Evolutionary conservation across 2,329 filamentous ascomycete genomes (phyloP).

Genomic region (Huntiella decipiens): DNA sequence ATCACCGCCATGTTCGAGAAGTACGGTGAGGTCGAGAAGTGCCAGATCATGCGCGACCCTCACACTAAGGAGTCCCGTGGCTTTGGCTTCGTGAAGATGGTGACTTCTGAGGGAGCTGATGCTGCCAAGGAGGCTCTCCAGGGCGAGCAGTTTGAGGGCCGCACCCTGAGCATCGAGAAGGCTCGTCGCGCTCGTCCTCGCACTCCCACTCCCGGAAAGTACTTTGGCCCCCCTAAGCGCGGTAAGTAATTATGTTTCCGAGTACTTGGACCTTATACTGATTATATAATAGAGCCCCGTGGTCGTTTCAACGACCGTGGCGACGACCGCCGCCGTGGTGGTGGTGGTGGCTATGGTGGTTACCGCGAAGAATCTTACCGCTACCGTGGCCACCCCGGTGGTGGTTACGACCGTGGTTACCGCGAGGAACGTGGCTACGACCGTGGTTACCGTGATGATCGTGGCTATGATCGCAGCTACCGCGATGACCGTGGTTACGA

Average conservation of each 20-base stretch:
- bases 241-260: slow-evolving; percentile 36
- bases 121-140: slow-evolving; percentile 92
- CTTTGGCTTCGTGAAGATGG: slow-evolving; percentile 99
- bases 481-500: slow-evolving; percentile 26
- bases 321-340: slow-evolving; percentile 46
- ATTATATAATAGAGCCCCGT: slow-evolving; percentile 17
- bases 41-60: slow-evolving; percentile 98
- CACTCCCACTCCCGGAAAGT: slow-evolving; percentile 94
- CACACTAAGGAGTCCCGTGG: slow-evolving; percentile 97
- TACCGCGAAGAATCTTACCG: slow-evolving; percentile 39
- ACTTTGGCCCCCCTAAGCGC: slow-evolving; percentile 95
- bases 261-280: neutral
- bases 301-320: slow-evolving; percentile 35
- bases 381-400: slow-evolving; percentile 30
- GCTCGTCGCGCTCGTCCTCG: slow-evolving; percentile 85
- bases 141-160: slow-evolving; percentile 84
- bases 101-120: slow-evolving; percentile 83
- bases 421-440: slow-evolving; percentile 27
- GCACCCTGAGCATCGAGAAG: slow-evolving; percentile 96
- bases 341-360: slow-evolving; percentile 26
- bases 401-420: slow-evolving; percentile 32
- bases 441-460: slow-evolving; percentile 27
- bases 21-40: slow-evolving; percentile 96
- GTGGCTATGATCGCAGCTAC: slow-evolving; percentile 22
- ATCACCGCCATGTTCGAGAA: slow-evolving; percentile 94